phyloP scores from a whole-genome alignment of 768 basidiomycete genomes.

The Austroboletus festivus region DNA sequence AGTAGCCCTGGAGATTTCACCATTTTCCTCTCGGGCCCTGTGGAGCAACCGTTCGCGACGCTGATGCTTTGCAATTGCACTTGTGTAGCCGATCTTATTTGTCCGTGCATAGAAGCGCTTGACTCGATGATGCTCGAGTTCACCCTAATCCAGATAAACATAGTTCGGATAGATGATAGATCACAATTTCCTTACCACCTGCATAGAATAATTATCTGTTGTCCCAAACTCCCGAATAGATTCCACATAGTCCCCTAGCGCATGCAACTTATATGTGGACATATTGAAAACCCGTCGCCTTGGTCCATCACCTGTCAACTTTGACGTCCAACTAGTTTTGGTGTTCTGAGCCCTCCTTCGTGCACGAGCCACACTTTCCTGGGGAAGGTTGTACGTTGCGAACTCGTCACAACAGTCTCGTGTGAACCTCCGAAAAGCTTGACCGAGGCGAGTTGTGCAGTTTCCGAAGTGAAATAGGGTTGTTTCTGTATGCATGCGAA shows the following conservation, averaged over 20 bases:
- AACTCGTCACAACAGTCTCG: slow-evolving; percentile 18
- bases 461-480: slow-evolving; percentile 22
- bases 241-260: slow-evolving; percentile 14
- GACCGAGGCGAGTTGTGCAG: slow-evolving; percentile 23
- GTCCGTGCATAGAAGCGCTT: not conserved
- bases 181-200: slow-evolving; percentile 23
- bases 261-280: slow-evolving; percentile 16
- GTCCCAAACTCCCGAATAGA: slow-evolving; percentile 11
- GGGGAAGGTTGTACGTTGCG: slow-evolving; percentile 30
- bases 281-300: slow-evolving; percentile 11
- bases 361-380: slow-evolving; percentile 26
- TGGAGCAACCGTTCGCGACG: not conserved
- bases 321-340: not conserved
- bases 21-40: not conserved
- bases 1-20: not conserved
- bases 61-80: not conserved
- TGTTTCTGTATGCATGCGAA: slow-evolving; percentile 22
- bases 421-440: slow-evolving; percentile 22
- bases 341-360: slow-evolving; percentile 3
- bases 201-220: slow-evolving; percentile 35
- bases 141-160: slow-evolving; percentile 11
- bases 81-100: not conserved
- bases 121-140: slow-evolving; percentile 12
- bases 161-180: no score
- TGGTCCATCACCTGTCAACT: not conserved